These are phyloP conservation scores for Priceomyces melissophilus DNA, from an alignment of 805 yeast genomes.

Conservation along the genomic window DNA sequence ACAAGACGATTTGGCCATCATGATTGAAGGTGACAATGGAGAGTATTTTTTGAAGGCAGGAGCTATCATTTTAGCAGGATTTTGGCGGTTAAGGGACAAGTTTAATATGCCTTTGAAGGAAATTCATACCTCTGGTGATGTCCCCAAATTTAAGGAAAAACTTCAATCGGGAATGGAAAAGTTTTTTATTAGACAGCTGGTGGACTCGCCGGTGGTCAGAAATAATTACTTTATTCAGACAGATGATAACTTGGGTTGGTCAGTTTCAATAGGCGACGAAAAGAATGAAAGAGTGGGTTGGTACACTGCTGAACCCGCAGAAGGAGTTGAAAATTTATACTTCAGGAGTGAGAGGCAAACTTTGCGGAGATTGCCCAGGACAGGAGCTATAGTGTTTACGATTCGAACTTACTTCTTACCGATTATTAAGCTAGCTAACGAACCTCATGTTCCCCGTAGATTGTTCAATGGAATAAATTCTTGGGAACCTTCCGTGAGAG, in stretches of 20 bases:
- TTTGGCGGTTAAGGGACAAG: slow-evolving; percentile 67
- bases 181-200: slow-evolving; percentile 53
- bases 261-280: slow-evolving; percentile 60
- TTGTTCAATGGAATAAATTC: slow-evolving; percentile 55
- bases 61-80: slow-evolving; percentile 62
- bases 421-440: slow-evolving; percentile 49
- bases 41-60: slow-evolving; percentile 58
- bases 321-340: slow-evolving; percentile 43
- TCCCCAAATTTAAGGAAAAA: slow-evolving; percentile 60
- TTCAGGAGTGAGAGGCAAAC: slow-evolving; percentile 66
- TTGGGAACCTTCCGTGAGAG: slow-evolving; percentile 60
- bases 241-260: slow-evolving; percentile 63
- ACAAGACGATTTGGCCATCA: slow-evolving; percentile 67
- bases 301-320: slow-evolving; percentile 57
- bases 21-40: slow-evolving; percentile 60
- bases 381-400: slow-evolving; percentile 59
- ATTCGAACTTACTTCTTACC: slow-evolving; percentile 63
- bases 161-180: slow-evolving; percentile 63
- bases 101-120: slow-evolving; percentile 49
- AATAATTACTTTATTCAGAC: slow-evolving; percentile 66
- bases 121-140: slow-evolving; percentile 66
- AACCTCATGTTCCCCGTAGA: slow-evolving; percentile 61
- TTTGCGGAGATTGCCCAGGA: slow-evolving; percentile 54
- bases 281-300: slow-evolving; percentile 52
- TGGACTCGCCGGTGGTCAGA: slow-evolving; percentile 63